A percentile compares a stretch with the other conserved stretches of the same genome.
Evolutionary conservation across 2,329 filamentous ascomycete species (phyloP).

Genomic region (Verticillium klebahnii): DNA sequence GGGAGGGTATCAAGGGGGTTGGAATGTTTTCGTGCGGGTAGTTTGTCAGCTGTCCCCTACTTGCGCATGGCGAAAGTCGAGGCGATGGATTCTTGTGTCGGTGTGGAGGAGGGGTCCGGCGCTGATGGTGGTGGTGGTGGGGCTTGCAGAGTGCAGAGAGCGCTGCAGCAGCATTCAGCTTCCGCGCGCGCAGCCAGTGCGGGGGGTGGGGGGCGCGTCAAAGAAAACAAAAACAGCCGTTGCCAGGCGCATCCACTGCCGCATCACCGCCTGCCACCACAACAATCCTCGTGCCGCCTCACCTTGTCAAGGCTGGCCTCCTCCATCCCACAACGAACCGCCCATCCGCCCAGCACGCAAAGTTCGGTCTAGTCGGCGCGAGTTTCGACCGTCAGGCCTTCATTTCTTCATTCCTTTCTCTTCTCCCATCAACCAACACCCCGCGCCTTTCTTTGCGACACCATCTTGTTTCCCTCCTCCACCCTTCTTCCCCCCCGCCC

Average conservation of each 20-base stretch:
- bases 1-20: neutral
- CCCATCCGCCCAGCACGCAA: neutral
- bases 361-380: neutral
- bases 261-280: neutral
- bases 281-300: neutral
- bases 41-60: neutral
- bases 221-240: conserved; percentile 23
- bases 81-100: conserved; percentile 3
- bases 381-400: neutral
- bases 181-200: neutral
- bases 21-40: neutral
- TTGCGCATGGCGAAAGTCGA: neutral
- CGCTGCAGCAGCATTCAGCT: neutral
- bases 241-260: conserved; percentile 10
- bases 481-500: conserved; percentile 7
- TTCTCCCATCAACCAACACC: conserved; percentile 4
- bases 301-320: neutral
- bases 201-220: conserved; percentile 1
- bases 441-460: conserved; percentile 2
- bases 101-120: neutral
- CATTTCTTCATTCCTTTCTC: conserved; percentile 2
- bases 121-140: neutral
- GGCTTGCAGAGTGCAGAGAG: neutral
- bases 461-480: conserved; percentile 9
- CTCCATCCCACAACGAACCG: neutral